Percentiles rank a stretch among this genome's conserved stretches.
Conservation (phyloP, 2,329 filamentous ascomycete species). For the Penicillium sp. region DNA sequence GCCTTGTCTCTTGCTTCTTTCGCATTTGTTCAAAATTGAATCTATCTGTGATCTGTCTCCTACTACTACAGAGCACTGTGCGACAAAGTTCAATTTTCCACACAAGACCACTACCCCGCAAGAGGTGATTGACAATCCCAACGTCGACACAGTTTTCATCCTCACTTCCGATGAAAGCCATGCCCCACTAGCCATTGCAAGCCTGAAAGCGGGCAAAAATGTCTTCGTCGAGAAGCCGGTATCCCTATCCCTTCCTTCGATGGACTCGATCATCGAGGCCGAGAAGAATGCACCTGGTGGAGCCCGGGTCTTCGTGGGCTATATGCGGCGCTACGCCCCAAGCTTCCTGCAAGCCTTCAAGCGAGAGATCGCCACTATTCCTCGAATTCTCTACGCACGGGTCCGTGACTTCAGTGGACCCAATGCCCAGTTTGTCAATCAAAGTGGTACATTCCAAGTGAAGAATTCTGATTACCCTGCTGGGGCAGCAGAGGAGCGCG, state of each 20-base stretch:
- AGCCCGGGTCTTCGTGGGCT: slow-evolving; percentile 26
- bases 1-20: slow-evolving; percentile 20
- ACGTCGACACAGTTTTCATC: slow-evolving; percentile 23
- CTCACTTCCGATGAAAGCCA: slow-evolving; percentile 29
- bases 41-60: slow-evolving; percentile 24
- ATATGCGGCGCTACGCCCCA: slow-evolving; percentile 25
- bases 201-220: slow-evolving; percentile 22
- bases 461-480: slow-evolving; percentile 19
- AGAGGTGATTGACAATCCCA: slow-evolving; percentile 20
- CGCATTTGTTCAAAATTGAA: slow-evolving; percentile 22
- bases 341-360: slow-evolving; percentile 25
- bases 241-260: slow-evolving; percentile 15
- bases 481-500: slow-evolving; percentile 15
- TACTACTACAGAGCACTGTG: slow-evolving; percentile 22
- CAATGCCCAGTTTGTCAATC: slow-evolving; percentile 20
- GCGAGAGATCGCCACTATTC: slow-evolving; percentile 19
- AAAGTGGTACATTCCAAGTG: slow-evolving; percentile 23
- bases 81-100: slow-evolving; percentile 18
- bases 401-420: slow-evolving; percentile 25
- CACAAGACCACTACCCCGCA: slow-evolving; percentile 20
- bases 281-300: slow-evolving; percentile 16
- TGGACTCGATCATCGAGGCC: slow-evolving; percentile 19
- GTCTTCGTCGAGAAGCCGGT: slow-evolving; percentile 26
- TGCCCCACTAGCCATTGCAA: slow-evolving; percentile 18
- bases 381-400: slow-evolving; percentile 21